Percentiles rank a stretch among this genome's conserved stretches.
phyloP scores from a whole-genome alignment of 148 eudicot species.

The Rhododendron griersonianum region DNA sequence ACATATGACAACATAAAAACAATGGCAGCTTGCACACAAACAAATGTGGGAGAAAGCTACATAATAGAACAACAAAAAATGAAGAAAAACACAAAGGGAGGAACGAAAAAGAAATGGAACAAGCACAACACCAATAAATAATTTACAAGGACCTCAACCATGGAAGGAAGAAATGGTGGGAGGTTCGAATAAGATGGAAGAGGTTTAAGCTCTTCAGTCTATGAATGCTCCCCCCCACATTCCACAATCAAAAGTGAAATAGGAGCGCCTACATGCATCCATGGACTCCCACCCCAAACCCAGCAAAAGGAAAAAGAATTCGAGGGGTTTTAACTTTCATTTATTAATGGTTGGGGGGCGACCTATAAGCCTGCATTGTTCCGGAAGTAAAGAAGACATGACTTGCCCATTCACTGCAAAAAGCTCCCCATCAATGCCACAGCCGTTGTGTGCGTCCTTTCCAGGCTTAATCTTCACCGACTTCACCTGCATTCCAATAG shows the following conservation, averaged over 20 bases:
- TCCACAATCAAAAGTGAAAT: conserved; percentile 3
- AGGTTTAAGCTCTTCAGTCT: not conserved
- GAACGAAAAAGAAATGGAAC: not conserved
- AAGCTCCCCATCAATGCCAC: conserved; percentile 97
- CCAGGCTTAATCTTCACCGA: conserved; percentile 93
- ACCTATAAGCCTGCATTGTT: conserved; percentile 96
- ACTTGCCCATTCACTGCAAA: conserved; percentile 84
- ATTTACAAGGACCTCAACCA: conserved; percentile 14
- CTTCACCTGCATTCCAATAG: conserved; percentile 60
- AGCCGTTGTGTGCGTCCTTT: conserved; percentile 69
- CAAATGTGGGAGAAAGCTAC: conserved; percentile 13
- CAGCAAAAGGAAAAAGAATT: not conserved
- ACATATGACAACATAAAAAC: not conserved
- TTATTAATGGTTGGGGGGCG: conserved; percentile 43
- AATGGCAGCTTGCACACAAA: conserved; percentile 6
- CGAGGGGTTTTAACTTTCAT: conserved; percentile 19
- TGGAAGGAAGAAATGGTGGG: conserved; percentile 2
- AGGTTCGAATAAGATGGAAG: not conserved
- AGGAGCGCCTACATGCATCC: not conserved
- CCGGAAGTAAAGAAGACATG: conserved; percentile 68
- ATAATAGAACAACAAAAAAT: not conserved
- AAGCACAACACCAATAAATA: not conserved
- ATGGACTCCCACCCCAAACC: not conserved
- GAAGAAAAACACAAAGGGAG: not conserved
- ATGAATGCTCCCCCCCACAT: conserved; percentile 2